A percentile compares a stretch with the other conserved stretches of the same genome.
Evolutionary conservation across 1,284 basidiomycete species (phyloP).

Genomic region (Marasmius fiardii): DNA sequence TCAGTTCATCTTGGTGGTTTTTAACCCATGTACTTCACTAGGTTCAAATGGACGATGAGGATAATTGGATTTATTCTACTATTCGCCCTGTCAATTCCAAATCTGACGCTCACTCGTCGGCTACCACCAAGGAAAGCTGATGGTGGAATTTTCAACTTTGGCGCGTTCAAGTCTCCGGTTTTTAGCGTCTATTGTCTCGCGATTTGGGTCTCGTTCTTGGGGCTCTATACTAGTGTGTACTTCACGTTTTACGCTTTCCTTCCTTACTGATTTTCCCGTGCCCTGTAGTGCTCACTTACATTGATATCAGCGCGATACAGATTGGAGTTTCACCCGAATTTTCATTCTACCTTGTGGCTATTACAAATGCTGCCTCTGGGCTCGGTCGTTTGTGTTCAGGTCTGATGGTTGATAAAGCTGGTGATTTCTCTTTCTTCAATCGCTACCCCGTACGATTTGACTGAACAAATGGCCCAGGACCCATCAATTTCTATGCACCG

Average conservation of each 20-base stretch:
- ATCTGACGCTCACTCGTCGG: constrained; percentile 41
- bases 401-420: constrained; percentile 36
- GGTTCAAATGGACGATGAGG: constrained; percentile 54
- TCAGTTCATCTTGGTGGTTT: neutral
- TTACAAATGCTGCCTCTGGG: constrained; percentile 43
- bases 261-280: constrained; percentile 1
- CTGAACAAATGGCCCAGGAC: constrained; percentile 27
- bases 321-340: constrained; percentile 39
- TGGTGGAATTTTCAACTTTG: constrained; percentile 48
- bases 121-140: constrained; percentile 44
- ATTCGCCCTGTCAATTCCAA: constrained; percentile 33
- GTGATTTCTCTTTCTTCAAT: constrained; percentile 20
- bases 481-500: constrained; percentile 47
- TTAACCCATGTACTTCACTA: constrained; percentile 14
- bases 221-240: constrained; percentile 54
- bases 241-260: neutral
- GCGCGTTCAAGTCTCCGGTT: constrained; percentile 42
- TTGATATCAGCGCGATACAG: constrained; percentile 38
- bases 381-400: constrained; percentile 39
- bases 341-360: constrained; percentile 48
- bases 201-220: constrained; percentile 47
- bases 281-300: constrained; percentile 41
- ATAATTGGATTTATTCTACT: constrained; percentile 47
- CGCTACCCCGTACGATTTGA: neutral
- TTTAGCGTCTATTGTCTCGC: constrained; percentile 43